Percentiles rank a stretch among this genome's conserved stretches.
Conservation (phyloP, 1,139 yeast genomes). For the Zygosaccharomyces pseudobailii region DNA sequence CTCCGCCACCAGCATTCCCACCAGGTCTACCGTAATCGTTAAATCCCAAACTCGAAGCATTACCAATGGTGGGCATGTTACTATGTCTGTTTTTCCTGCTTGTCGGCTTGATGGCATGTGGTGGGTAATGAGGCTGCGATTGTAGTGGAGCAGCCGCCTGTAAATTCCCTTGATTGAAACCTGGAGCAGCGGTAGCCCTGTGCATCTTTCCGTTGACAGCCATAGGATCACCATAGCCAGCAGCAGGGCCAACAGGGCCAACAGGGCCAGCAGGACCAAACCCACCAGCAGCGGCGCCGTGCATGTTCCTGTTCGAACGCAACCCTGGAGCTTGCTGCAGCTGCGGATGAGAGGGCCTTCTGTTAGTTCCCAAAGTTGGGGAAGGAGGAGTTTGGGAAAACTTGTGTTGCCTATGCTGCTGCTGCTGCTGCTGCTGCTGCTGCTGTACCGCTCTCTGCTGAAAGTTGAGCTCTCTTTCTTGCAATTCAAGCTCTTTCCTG, state of each 20-base stretch:
- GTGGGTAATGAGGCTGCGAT: constrained; percentile 17
- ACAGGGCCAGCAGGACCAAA: constrained; percentile 17
- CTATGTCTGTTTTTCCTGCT: constrained; percentile 35
- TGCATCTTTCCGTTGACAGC: constrained; percentile 9
- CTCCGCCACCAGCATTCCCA: constrained; percentile 4
- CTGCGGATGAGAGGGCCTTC: constrained; percentile 28
- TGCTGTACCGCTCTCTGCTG: constrained; percentile 33
- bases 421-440: too few species aligned
- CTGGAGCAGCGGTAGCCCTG: constrained; percentile 8
- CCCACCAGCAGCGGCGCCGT: constrained; percentile 25
- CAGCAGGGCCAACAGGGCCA: too few species aligned
- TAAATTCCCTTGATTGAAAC: constrained; percentile 10
- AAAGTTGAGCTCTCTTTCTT: constrained; percentile 39
- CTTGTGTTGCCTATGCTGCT: constrained; percentile 16
- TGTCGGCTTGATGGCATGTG: constrained; percentile 31
- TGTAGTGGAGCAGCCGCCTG: constrained; percentile 9
- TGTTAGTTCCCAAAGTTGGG: constrained; percentile 11
- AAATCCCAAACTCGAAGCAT: constrained; percentile 30
- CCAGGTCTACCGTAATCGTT: constrained; percentile 17
- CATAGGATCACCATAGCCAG: constrained; percentile 22
- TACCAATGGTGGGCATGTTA: constrained; percentile 31
- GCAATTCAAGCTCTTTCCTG: constrained; percentile 43
- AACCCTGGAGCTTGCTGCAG: constrained; percentile 19
- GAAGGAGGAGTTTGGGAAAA: constrained; percentile 10
- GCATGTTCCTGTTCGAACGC: constrained; percentile 24